Conservation (phyloP, 257 asterid genomes). For the Scutellaria minor region DNA sequence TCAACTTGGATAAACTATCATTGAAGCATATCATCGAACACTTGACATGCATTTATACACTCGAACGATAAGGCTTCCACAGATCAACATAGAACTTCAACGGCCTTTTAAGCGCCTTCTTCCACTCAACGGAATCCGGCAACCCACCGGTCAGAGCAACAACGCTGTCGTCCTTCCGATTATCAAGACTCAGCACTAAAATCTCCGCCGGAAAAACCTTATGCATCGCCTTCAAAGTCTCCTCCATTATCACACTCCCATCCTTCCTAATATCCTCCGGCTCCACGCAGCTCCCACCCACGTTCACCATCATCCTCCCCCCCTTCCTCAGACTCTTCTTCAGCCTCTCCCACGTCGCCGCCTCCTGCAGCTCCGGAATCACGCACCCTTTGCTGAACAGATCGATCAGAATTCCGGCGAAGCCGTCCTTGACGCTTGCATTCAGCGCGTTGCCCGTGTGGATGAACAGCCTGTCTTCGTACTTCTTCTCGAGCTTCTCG, state of each 20-base stretch:
- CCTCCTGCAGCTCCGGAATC: slow-evolving; percentile 73
- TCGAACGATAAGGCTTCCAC: slow-evolving; percentile 54
- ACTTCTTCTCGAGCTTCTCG: slow-evolving; percentile 60
- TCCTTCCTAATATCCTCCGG: slow-evolving; percentile 78
- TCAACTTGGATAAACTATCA: neutral
- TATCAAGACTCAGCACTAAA: slow-evolving; percentile 57
- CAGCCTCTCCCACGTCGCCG: slow-evolving; percentile 73
- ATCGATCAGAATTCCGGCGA: slow-evolving; percentile 75
- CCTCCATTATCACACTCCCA: slow-evolving; percentile 73
- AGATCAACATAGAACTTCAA: slow-evolving; percentile 67
- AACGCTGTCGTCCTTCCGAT: slow-evolving; percentile 70
- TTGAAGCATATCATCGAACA: slow-evolving; percentile 38
- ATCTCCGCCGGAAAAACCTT: slow-evolving; percentile 52
- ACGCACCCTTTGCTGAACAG: slow-evolving; percentile 72
- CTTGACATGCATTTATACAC: slow-evolving; percentile 25
- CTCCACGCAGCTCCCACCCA: slow-evolving; percentile 93
- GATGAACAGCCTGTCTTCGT: slow-evolving; percentile 56
- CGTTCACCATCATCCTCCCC: slow-evolving; percentile 90
- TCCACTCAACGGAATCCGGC: slow-evolving; percentile 69
- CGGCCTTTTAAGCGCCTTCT: slow-evolving; percentile 53
- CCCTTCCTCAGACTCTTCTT: slow-evolving; percentile 55
- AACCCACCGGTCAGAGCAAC: slow-evolving; percentile 71
- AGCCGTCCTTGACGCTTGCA: slow-evolving; percentile 52
- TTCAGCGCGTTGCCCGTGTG: slow-evolving; percentile 69
- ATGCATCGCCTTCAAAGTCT: slow-evolving; percentile 70